Percentiles rank a stretch among this genome's conserved stretches.
Evolutionary conservation across 495 filamentous ascomycete species (phyloP).

Genomic region (Penicillium bovifimosum): DNA sequence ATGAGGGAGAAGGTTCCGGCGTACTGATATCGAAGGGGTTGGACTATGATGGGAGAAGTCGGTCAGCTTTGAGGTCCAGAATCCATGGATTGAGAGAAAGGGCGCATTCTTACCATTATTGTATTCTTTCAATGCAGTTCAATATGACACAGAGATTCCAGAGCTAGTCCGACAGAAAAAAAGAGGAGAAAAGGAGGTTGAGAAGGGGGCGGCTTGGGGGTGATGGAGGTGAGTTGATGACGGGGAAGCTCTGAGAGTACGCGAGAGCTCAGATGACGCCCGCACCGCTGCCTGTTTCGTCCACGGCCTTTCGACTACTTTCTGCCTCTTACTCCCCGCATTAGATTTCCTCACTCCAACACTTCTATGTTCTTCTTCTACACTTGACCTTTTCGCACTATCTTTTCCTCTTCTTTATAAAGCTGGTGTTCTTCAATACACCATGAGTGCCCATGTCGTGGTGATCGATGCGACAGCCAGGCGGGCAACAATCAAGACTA

Average conservation of each 20-base stretch:
- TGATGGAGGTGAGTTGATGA: constrained; percentile 30
- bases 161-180: constrained; percentile 11
- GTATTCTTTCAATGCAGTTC: constrained; percentile 17
- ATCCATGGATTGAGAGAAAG: constrained; percentile 8
- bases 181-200: constrained; percentile 6
- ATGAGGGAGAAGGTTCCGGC: constrained; percentile 17
- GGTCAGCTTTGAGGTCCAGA: constrained; percentile 30
- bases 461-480: constrained; percentile 74
- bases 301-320: constrained; percentile 25
- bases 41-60: constrained; percentile 44
- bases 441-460: constrained; percentile 84
- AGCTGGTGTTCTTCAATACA: background rate
- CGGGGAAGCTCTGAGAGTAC: constrained; percentile 29
- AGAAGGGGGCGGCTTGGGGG: constrained; percentile 15
- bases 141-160: constrained; percentile 1
- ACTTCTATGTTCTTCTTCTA: background rate
- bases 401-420: background rate
- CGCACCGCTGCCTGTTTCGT: constrained; percentile 40
- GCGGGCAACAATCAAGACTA: constrained; percentile 74
- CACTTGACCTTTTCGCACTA: too few relatives aligned
- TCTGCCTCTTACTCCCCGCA: constrained; percentile 18
- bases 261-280: constrained; percentile 43
- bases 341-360: background rate
- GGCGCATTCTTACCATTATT: constrained; percentile 27
- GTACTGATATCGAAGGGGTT: constrained; percentile 89